A percentile compares a stretch with the other conserved stretches of the same genome.
These are phyloP conservation scores for Dryas integrifolia DNA, from an alignment of 331 rosid genomes.

Conservation along the genomic window DNA sequence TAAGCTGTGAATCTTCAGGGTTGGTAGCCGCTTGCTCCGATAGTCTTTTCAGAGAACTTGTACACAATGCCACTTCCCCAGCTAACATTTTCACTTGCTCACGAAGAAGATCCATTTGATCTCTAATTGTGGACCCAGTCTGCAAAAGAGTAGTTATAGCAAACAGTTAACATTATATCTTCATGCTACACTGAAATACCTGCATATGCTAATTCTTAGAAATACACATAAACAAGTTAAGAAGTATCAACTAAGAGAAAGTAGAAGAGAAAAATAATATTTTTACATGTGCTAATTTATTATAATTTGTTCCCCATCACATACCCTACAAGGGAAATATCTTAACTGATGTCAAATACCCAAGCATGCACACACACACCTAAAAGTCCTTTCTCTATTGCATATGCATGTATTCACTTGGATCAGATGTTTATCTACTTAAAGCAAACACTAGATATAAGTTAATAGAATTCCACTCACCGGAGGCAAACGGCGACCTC, in stretches of 20 bases:
- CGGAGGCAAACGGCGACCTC: slow-evolving; percentile 52
- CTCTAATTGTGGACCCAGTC: slow-evolving; percentile 79
- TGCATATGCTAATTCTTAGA: slow-evolving; percentile 4
- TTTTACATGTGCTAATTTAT: too few species aligned
- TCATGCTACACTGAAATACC: not conserved
- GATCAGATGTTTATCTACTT: not conserved
- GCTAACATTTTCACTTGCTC: slow-evolving; percentile 92
- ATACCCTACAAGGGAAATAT: not conserved
- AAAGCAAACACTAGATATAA: not conserved
- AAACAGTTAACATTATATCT: slow-evolving; percentile 9
- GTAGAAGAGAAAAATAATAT: too few species aligned
- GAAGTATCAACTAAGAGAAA: not conserved
- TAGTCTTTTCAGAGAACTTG: slow-evolving; percentile 81
- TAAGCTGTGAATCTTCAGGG: slow-evolving; percentile 65
- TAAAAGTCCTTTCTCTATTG: not conserved
- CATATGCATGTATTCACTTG: not conserved
- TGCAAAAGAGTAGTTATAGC: slow-evolving; percentile 29
- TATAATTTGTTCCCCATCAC: too few species aligned
- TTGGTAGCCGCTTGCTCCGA: slow-evolving; percentile 61
- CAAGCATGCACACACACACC: not conserved
- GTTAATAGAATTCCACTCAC: slow-evolving; percentile 40
- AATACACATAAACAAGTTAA: not conserved
- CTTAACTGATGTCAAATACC: not conserved
- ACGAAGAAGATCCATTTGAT: slow-evolving; percentile 84
- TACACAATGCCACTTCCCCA: slow-evolving; percentile 81